These are phyloP conservation scores for Neopestalotiopsis sp. DNA, from an alignment of 2,329 filamentous ascomycete genomes.

Conservation along the genomic window DNA sequence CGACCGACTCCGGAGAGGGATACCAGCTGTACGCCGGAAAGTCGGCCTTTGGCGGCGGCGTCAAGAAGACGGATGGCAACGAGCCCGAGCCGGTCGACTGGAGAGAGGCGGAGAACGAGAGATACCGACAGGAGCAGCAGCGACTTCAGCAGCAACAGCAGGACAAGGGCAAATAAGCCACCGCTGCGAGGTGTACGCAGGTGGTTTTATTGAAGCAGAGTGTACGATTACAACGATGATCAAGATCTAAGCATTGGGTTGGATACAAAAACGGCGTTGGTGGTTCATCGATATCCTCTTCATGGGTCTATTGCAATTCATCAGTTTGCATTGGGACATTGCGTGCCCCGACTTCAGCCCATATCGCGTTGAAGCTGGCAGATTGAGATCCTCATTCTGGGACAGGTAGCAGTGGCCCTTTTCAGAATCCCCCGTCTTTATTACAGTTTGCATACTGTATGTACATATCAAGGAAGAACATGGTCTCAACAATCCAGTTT, in stretches of 20 bases:
- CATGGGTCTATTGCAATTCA: not conserved
- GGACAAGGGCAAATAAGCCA: conserved; percentile 20
- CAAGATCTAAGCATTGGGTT: conserved; percentile 15
- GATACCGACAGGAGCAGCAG: conserved; percentile 65
- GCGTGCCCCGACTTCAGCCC: not conserved
- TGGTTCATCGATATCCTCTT: conserved; percentile 13
- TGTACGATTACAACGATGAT: conserved; percentile 13
- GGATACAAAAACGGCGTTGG: conserved; percentile 9
- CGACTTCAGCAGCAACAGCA: conserved; percentile 36
- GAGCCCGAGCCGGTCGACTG: conserved; percentile 66
- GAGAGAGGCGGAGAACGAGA: conserved; percentile 69
- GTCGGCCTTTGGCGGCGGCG: conserved; percentile 68
- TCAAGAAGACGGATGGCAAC: conserved; percentile 70
- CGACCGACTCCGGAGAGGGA: conserved; percentile 62
- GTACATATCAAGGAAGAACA: not conserved
- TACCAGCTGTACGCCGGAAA: conserved; percentile 82
- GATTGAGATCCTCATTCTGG: not conserved
- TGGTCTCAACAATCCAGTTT: not conserved
- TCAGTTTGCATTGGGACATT: not conserved
- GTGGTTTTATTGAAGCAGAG: not conserved
- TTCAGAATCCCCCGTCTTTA: not conserved
- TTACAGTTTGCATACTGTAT: not conserved
- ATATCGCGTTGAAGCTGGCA: not conserved
- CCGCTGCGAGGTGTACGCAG: not conserved
- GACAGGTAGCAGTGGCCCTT: not conserved